Base-by-base conservation (phyloP, 73 alveolate species). In the Diophrys appendiculata region DNA sequence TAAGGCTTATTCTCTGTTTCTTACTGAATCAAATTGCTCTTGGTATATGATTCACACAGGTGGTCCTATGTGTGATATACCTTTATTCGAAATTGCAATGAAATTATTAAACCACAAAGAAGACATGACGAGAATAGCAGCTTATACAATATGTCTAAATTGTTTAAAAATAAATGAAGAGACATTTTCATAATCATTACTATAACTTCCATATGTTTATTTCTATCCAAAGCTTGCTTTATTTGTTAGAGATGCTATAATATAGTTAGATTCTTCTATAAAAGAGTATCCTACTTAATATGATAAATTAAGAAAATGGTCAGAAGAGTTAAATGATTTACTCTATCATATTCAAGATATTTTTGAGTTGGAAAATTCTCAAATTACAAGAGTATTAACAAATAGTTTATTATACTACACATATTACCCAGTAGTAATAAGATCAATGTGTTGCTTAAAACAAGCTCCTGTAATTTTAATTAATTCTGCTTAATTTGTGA, bases 51-150 rank as follows among this genome's bases (percentile, higher is more conserved):
- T 78, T 56, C 27, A 23, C 0, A 11, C 34, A 25, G 79, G 79
- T 69, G 86, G 77, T 65, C 31, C 30, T 33, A 74, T 32, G 54
- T 26, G 54, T 28, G 34, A 64, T 29, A 85, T 90, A 54, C 96
- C 96, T 0, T 64, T 90, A 28, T 28, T 90, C 29, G 81, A 84
- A 79, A 29, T 81, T 26, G 91, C 94, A 0, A 52, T 76, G 2
- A 68, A 69, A 43, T 86, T 90, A 68, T 81, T 78, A 67, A 90
- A 90, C 69, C 94, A 90, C 68, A 74, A 87, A 60, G 96, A 90
- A 32, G 70, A 71, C 30, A 90, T 90, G 96, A 83, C 87, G 2
- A 68, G 88, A 70, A 90, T 88, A 29, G 86, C 96, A 24, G 90
- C 82, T 0, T 29, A 89, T 33, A 86, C 87, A 27, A 90, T 90